Base-by-base conservation (phyloP, 495 filamentous ascomycete species). In the Penicillium verhagenii region DNA sequence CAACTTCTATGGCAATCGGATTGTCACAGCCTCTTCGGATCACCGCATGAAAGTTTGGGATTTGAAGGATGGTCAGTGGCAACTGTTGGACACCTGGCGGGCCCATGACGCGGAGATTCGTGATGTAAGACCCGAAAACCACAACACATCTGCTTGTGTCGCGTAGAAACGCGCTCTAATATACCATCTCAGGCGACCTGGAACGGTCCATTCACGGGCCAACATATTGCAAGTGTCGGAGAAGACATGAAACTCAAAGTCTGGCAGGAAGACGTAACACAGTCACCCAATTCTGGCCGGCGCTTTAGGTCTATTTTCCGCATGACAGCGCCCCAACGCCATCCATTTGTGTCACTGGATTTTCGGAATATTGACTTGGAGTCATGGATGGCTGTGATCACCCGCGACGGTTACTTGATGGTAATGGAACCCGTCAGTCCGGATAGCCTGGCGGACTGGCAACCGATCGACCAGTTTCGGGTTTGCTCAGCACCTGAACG, bases 11-110 rank as follows among this genome's bases (percentile, higher is more conserved):
- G 94, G 94, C 53, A 92, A 87, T 59, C 90, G 92, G 56, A 89
- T 92, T 72, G 89, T 92, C 25, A 92, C 92, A 10, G 90, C 89
- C 25, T 94, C 89, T 31, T 87, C 91, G 2, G 94, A 99, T 71
- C 95, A 96, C 64, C 89, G 87, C 65, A 87, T 99, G 60, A 91
- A 91, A 66, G 88, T 97, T 26, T 97, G 91, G 81, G 91, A 96
- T 38, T 82, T 92, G 56, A 84, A 85, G 57, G 84, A 91, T 59
- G 85, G 84, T 13, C 75, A 84, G 44, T 96, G 91, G 91, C 81
- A 83, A 35, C 71, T 92, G 38, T 86, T 83, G 59, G 94, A 97
- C 65, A 89, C 84, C 46, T 97, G 94, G 91, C 83, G 84, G 51
- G 95, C 90, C 13, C 94, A 99, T 66, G 87, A 89, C 60, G 90